Conservation (phyloP, 768 basidiomycete species). For the Lactifluus echinatus region DNA sequence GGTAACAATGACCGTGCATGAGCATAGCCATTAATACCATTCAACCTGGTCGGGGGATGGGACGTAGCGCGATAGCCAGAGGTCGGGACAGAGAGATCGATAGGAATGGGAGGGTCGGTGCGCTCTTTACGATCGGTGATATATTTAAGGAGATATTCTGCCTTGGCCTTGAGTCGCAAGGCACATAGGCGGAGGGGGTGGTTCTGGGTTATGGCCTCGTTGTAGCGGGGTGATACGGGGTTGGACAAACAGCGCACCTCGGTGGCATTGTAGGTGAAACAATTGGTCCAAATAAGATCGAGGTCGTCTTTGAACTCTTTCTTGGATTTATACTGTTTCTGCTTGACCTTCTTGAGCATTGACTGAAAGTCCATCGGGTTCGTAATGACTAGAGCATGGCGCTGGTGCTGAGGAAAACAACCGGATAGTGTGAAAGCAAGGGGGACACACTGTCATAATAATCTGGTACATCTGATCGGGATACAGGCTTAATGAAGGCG, state of each 20-base stretch:
- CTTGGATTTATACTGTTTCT: constrained; percentile 88
- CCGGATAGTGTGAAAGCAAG: not conserved
- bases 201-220: constrained; percentile 37
- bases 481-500: constrained; percentile 89
- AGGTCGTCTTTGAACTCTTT: constrained; percentile 89
- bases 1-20: constrained; percentile 35
- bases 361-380: constrained; percentile 95
- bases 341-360: constrained; percentile 89
- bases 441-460: constrained; percentile 74
- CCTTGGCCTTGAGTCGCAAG: constrained; percentile 71
- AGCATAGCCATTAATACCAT: constrained; percentile 36
- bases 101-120: constrained; percentile 58
- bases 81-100: constrained; percentile 27
- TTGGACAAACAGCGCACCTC: constrained; percentile 49
- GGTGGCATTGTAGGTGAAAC: constrained; percentile 83
- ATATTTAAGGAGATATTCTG: constrained; percentile 77
- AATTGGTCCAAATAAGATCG: constrained; percentile 96
- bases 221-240: not conserved
- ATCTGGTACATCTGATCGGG: constrained; percentile 83
- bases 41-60: constrained; percentile 27
- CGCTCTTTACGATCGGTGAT: constrained; percentile 86
- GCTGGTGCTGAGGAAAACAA: not conserved
- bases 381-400: constrained; percentile 58
- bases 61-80: constrained; percentile 25
- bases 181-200: constrained; percentile 85